phyloP scores from a whole-genome alignment of 1,139 yeast genomes.

The Geotrichum candidum region DNA sequence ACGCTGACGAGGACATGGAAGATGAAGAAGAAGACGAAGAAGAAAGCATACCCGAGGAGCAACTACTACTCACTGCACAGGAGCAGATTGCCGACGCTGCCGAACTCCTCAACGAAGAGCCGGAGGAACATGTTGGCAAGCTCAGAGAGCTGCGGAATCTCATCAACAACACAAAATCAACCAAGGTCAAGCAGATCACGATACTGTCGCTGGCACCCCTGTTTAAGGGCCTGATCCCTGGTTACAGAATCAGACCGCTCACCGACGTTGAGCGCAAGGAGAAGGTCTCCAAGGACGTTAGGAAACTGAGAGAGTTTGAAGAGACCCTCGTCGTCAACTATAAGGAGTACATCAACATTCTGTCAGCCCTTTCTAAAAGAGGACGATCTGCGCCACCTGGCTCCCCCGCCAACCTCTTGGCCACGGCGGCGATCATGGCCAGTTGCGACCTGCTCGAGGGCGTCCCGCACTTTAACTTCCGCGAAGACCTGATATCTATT shows the following conservation, averaged over 20 bases:
- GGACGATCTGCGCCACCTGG: slow-evolving; percentile 32
- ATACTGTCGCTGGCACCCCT: slow-evolving; percentile 76
- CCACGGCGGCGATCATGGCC: slow-evolving; percentile 60
- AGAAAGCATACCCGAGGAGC: slow-evolving; percentile 62
- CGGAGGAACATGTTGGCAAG: slow-evolving; percentile 72
- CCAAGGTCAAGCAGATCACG: slow-evolving; percentile 67
- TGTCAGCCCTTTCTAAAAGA: slow-evolving; percentile 32
- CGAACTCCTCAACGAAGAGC: slow-evolving; percentile 73
- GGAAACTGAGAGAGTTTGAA: slow-evolving; percentile 70
- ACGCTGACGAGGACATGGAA: slow-evolving; percentile 19
- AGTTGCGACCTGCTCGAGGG: slow-evolving; percentile 70
- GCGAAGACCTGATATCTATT: slow-evolving; percentile 63
- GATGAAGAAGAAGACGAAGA: slow-evolving; percentile 27
- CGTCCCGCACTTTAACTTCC: slow-evolving; percentile 72
- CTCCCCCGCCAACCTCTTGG: slow-evolving; percentile 41
- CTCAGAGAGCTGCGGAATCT: slow-evolving; percentile 67
- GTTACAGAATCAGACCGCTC: slow-evolving; percentile 77
- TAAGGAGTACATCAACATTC: slow-evolving; percentile 55
- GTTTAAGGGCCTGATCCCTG: slow-evolving; percentile 80
- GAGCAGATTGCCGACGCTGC: slow-evolving; percentile 84
- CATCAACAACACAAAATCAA: slow-evolving; percentile 56
- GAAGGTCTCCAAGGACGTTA: slow-evolving; percentile 76
- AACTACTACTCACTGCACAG: slow-evolving; percentile 57
- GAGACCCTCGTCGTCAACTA: slow-evolving; percentile 68
- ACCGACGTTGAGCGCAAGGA: slow-evolving; percentile 76